Evolutionary conservation across 805 yeast species (phyloP).

Genomic region (Ogataea ganodermae): DNA sequence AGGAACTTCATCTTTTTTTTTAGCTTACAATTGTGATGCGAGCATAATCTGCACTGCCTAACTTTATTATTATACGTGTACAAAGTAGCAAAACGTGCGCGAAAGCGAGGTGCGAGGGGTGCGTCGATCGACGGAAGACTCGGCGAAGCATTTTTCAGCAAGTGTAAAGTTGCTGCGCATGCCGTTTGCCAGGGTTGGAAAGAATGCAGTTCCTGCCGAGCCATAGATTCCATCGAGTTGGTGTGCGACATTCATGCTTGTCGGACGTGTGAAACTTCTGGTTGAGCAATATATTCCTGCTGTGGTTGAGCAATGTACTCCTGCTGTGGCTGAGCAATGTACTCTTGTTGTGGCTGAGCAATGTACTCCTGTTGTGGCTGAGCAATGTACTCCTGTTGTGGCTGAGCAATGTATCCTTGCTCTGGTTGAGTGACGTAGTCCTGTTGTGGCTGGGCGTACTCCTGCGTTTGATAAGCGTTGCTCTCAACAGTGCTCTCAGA

Average conservation of each 20-base stretch:
- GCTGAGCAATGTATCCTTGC: neutral
- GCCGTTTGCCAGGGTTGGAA: too few relatives aligned
- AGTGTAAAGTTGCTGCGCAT: too few relatives aligned
- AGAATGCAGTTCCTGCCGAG: too few relatives aligned
- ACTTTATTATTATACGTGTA: neutral
- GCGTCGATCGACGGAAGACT: neutral
- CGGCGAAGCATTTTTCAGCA: too few relatives aligned
- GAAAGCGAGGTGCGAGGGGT: neutral
- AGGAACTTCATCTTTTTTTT: neutral
- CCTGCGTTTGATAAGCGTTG: neutral
- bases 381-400: neutral
- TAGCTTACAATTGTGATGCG: neutral
- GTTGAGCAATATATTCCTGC: neutral
- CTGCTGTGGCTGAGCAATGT: neutral
- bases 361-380: neutral
- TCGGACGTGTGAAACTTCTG: neutral
- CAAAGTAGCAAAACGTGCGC: neutral
- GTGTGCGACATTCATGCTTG: neutral
- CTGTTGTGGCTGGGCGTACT: neutral
- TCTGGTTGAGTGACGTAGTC: neutral
- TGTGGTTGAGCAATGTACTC: neutral
- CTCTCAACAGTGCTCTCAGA: constrained; percentile 7
- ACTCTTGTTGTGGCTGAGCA: too few relatives aligned
- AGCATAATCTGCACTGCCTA: neutral
- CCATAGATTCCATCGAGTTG: too few relatives aligned